Evolutionary conservation across 2,329 filamentous ascomycete genomes (phyloP).

Genomic region (Diaporthe caulivora): DNA sequence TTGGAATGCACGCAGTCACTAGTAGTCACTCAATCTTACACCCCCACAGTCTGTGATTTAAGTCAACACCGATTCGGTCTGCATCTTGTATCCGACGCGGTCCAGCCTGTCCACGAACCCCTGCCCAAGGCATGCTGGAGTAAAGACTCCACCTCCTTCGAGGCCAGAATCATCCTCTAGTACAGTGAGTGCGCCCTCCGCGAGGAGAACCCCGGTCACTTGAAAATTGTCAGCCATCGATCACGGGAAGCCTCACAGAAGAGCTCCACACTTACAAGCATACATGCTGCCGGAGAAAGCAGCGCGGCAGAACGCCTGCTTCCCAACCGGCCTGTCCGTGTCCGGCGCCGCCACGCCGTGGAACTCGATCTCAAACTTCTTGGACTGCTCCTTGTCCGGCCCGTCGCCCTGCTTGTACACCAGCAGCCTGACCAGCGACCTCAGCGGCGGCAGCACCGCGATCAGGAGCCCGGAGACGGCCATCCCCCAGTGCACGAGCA

Average conservation of each 20-base stretch:
- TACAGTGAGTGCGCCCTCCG: conserved; percentile 74
- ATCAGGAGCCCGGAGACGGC: conserved; percentile 58
- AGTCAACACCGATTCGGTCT: conserved; percentile 61
- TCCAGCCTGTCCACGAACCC: conserved; percentile 73
- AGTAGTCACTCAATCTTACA: not conserved
- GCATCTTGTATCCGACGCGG: conserved; percentile 72
- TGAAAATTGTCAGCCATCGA: conserved; percentile 34
- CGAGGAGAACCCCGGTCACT: conserved; percentile 76
- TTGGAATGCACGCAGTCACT: not conserved
- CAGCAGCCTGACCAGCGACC: conserved; percentile 57
- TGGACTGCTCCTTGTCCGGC: conserved; percentile 62
- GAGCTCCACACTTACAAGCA: conserved; percentile 60
- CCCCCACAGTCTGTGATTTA: not conserved
- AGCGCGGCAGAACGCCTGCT: conserved; percentile 68
- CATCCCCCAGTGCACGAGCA: conserved; percentile 63
- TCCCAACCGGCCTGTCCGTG: conserved; percentile 47
- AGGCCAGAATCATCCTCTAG: conserved; percentile 72
- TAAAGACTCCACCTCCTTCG: conserved; percentile 74
- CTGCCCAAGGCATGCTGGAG: conserved; percentile 78
- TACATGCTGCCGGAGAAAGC: conserved; percentile 74
- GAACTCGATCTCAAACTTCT: conserved; percentile 72
- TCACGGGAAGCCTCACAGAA: not conserved
- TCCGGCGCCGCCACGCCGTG: conserved; percentile 75
- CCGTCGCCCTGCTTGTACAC: conserved; percentile 69
- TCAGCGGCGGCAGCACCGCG: conserved; percentile 57